Evolutionary conservation across 768 basidiomycete genomes (phyloP).

Genomic region (Gyrodon lividus): DNA sequence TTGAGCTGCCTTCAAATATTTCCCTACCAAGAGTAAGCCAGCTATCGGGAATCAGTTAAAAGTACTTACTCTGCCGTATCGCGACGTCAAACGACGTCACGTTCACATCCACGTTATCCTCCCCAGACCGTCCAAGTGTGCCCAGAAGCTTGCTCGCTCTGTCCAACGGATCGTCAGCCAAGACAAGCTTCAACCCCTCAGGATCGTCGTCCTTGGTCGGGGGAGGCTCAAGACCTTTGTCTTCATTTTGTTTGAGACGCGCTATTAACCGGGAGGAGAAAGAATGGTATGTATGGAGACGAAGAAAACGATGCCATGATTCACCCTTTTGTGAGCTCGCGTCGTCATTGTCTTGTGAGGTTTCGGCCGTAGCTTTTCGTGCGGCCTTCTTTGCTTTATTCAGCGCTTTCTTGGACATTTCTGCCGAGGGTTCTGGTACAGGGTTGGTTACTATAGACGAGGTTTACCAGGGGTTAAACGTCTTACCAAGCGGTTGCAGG

Average conservation of each 20-base stretch:
- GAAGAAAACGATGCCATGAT: slow-evolving; percentile 16
- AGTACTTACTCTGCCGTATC: slow-evolving; percentile 68
- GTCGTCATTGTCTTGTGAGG: slow-evolving; percentile 36
- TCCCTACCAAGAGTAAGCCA: slow-evolving; percentile 47
- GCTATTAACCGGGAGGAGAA: slow-evolving; percentile 17
- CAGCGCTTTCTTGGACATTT: slow-evolving; percentile 70
- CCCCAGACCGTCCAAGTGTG: slow-evolving; percentile 56
- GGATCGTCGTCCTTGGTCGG: slow-evolving; percentile 78
- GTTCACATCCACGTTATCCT: slow-evolving; percentile 67
- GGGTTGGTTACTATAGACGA: slow-evolving; percentile 5
- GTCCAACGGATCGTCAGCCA: slow-evolving; percentile 64
- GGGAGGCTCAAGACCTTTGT: slow-evolving; percentile 65
- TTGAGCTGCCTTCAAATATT: slow-evolving; percentile 73
- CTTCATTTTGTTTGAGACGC: slow-evolving; percentile 46
- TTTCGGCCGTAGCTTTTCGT: slow-evolving; percentile 53
- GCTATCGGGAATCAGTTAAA: neutral
- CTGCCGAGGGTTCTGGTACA: slow-evolving; percentile 14
- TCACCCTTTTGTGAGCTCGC: slow-evolving; percentile 60
- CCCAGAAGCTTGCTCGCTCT: slow-evolving; percentile 69
- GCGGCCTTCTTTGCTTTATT: slow-evolving; percentile 86
- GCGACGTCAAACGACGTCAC: slow-evolving; percentile 77
- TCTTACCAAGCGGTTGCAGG: slow-evolving; percentile 37
- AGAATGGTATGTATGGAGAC: slow-evolving; percentile 6
- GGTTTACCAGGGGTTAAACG: slow-evolving; percentile 29
- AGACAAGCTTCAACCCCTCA: slow-evolving; percentile 70